phyloP scores from a whole-genome alignment of 306 rosid genomes.

The Castanea mollissima region DNA sequence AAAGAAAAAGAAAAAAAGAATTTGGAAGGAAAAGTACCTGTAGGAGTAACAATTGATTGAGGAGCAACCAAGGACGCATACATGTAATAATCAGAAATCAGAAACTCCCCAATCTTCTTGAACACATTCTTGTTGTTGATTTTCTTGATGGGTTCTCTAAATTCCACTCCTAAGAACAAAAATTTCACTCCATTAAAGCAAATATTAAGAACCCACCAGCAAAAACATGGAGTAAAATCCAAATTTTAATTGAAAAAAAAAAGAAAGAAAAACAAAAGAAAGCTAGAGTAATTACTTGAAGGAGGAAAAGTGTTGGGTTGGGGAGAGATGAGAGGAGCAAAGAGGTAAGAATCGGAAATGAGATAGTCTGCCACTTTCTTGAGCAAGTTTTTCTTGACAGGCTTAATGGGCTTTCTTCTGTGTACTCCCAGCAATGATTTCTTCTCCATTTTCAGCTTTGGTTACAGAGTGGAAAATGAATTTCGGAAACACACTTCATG shows the following conservation, averaged over 20 bases:
- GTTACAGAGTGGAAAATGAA: not conserved
- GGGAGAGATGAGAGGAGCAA: constrained; percentile 56
- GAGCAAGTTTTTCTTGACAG: constrained; percentile 37
- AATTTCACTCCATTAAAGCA: not conserved
- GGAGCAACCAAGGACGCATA: constrained; percentile 52
- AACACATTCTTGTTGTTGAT: constrained; percentile 20
- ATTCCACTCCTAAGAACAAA: constrained; percentile 37
- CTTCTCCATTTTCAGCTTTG: constrained; percentile 39
- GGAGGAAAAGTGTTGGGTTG: constrained; percentile 8
- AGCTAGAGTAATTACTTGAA: constrained; percentile 18
- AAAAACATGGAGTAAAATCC: not conserved
- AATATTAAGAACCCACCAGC: not conserved
- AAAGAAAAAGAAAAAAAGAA: not conserved
- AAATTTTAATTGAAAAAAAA: not conserved
- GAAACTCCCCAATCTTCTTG: constrained; percentile 43
- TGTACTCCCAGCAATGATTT: constrained; percentile 16
- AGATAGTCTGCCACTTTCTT: constrained; percentile 49
- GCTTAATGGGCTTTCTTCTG: constrained; percentile 37
- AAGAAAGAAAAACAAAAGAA: not conserved
- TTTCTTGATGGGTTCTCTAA: constrained; percentile 27
- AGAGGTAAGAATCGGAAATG: constrained; percentile 52
- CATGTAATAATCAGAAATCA: constrained; percentile 65
- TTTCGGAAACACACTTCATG: not conserved
- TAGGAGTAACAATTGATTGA: constrained; percentile 1
- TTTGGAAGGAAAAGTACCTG: constrained; percentile 33